phyloP scores from a whole-genome alignment of 805 yeast genomes.

The Tetrapisispora arboricola region DNA sequence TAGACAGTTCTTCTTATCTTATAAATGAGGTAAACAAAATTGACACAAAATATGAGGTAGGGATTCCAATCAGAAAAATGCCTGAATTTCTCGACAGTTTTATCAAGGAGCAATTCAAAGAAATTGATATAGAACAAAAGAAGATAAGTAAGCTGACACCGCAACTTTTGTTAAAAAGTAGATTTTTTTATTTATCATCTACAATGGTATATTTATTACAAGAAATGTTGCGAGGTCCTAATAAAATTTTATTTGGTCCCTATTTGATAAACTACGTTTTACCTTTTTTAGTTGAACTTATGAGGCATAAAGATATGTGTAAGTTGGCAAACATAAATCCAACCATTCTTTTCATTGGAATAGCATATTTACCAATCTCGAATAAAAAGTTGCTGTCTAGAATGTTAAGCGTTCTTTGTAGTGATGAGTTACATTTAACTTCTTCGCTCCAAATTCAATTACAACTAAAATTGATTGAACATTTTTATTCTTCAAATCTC shows the following conservation, averaged over 20 bases:
- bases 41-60: slow-evolving; percentile 24
- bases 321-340: slow-evolving; percentile 56
- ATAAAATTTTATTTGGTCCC: slow-evolving; percentile 43
- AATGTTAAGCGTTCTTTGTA: slow-evolving; percentile 37
- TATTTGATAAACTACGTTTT: slow-evolving; percentile 43
- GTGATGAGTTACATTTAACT: slow-evolving; percentile 28
- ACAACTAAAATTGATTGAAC: slow-evolving; percentile 59
- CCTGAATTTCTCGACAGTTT: slow-evolving; percentile 27
- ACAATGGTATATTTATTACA: slow-evolving; percentile 54
- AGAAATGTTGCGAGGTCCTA: slow-evolving; percentile 43
- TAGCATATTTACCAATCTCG: slow-evolving; percentile 39
- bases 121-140: slow-evolving; percentile 34
- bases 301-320: slow-evolving; percentile 69
- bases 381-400: slow-evolving; percentile 33
- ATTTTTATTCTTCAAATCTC: slow-evolving; percentile 59
- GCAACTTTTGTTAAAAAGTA: slow-evolving; percentile 48
- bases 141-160: slow-evolving; percentile 31
- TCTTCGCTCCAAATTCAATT: slow-evolving; percentile 55
- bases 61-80: slow-evolving; percentile 24
- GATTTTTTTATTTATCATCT: slow-evolving; percentile 53
- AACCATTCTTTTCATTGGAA: slow-evolving; percentile 33
- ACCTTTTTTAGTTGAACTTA: slow-evolving; percentile 58
- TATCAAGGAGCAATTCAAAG: slow-evolving; percentile 36
- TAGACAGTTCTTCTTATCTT: background rate
- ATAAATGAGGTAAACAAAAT: slow-evolving; percentile 3